Percentiles rank a stretch among this genome's conserved stretches.
Evolutionary conservation across 1,139 yeast species (phyloP).

Genomic region (Blastobotrys serpentis): DNA sequence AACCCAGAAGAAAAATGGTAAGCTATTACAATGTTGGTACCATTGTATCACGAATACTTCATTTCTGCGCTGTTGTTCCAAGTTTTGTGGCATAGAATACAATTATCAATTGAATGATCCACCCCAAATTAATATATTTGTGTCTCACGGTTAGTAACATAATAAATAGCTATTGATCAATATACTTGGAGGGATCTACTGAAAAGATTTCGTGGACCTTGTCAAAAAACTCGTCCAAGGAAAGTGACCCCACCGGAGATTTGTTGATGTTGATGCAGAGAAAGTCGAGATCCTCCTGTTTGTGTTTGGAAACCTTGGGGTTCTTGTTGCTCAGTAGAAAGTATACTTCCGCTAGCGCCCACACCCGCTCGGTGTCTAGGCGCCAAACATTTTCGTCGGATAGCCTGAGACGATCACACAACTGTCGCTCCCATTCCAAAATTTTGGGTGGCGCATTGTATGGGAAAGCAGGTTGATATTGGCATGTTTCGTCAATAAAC

Average conservation of each 20-base stretch:
- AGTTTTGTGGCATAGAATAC: too few species aligned
- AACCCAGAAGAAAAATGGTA: constrained; percentile 94
- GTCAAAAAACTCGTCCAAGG: constrained; percentile 6
- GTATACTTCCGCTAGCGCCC: constrained; percentile 11
- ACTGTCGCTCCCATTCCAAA: constrained; percentile 9
- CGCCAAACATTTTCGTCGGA: constrained; percentile 12
- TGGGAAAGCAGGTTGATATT: constrained; percentile 12
- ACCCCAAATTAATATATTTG: neutral
- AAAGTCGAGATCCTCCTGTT: constrained; percentile 3
- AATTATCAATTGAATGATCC: neutral
- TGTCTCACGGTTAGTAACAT: too few species aligned
- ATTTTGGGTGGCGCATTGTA: neutral
- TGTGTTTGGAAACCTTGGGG: neutral
- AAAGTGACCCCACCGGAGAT: neutral
- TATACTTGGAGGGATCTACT: neutral
- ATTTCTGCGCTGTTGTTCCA: too few species aligned
- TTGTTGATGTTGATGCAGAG: constrained; percentile 8
- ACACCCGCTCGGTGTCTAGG: constrained; percentile 12
- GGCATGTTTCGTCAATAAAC: constrained; percentile 9
- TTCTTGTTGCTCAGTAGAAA: constrained; percentile 6
- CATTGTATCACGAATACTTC: neutral
- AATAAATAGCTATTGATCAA: neutral
- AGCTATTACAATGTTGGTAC: constrained; percentile 14
- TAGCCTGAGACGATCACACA: constrained; percentile 8
- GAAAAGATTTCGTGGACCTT: constrained; percentile 10